Evolutionary conservation across 768 basidiomycete species (phyloP).

Genomic region (Nevesoporus exiguus): DNA sequence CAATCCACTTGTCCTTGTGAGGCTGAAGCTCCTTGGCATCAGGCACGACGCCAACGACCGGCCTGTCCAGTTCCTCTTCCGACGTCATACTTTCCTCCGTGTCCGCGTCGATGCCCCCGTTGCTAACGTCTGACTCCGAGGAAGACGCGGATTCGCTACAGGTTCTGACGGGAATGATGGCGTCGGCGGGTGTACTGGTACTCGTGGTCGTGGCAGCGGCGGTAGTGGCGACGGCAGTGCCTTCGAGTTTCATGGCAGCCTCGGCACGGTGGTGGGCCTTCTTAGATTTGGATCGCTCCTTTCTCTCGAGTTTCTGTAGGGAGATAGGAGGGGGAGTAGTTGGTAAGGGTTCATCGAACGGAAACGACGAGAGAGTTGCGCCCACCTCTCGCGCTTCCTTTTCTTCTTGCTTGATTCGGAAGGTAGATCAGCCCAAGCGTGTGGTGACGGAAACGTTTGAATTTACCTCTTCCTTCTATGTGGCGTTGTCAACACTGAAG

Average conservation of each 20-base stretch:
- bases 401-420: slow-evolving; percentile 37
- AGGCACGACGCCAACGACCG: slow-evolving; percentile 15
- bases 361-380: neutral
- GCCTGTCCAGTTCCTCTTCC: slow-evolving; percentile 58
- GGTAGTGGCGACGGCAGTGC: slow-evolving; percentile 10
- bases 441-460: neutral
- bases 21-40: slow-evolving; percentile 27
- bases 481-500: slow-evolving; percentile 7
- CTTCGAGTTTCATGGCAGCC: slow-evolving; percentile 29
- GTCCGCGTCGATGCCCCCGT: slow-evolving; percentile 64
- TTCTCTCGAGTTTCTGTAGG: slow-evolving; percentile 50
- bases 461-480: slow-evolving; percentile 52
- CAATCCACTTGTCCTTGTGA: slow-evolving; percentile 72
- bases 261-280: slow-evolving; percentile 39
- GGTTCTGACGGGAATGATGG: slow-evolving; percentile 21
- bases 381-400: slow-evolving; percentile 46
- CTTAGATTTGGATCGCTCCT: slow-evolving; percentile 56
- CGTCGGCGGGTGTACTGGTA: slow-evolving; percentile 10
- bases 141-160: slow-evolving; percentile 39
- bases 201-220: slow-evolving; percentile 2
- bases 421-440: slow-evolving; percentile 19
- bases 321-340: neutral
- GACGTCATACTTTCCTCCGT: slow-evolving; percentile 74
- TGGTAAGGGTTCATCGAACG: neutral
- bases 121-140: slow-evolving; percentile 59